These are phyloP conservation scores for Catunica adiposa DNA, from an alignment of 2,329 filamentous ascomycete species.

Conservation along the genomic window DNA sequence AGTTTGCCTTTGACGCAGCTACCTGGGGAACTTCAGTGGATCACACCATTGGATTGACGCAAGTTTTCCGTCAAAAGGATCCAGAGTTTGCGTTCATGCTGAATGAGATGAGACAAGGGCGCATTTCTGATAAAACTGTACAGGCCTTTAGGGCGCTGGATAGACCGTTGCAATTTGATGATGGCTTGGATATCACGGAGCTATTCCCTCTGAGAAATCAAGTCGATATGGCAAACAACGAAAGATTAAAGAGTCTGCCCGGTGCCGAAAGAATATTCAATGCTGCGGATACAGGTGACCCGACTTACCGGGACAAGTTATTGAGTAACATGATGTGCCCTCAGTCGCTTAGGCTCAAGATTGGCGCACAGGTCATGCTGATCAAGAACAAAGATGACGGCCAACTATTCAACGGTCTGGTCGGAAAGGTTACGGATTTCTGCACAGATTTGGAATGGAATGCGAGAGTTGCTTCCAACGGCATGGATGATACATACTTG, in stretches of 20 bases:
- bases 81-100: slow-evolving; percentile 80
- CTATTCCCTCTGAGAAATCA: slow-evolving; percentile 82
- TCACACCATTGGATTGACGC: slow-evolving; percentile 85
- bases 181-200: slow-evolving; percentile 59
- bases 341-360: slow-evolving; percentile 61
- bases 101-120: slow-evolving; percentile 91
- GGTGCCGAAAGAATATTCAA: slow-evolving; percentile 53
- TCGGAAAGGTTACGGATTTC: slow-evolving; percentile 72
- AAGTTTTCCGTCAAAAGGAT: slow-evolving; percentile 93
- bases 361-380: slow-evolving; percentile 95
- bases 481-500: slow-evolving; percentile 29
- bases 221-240: slow-evolving; percentile 72
- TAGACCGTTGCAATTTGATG: slow-evolving; percentile 54
- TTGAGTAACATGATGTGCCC: slow-evolving; percentile 89
- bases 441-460: slow-evolving; percentile 37
- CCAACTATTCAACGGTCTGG: slow-evolving; percentile 71
- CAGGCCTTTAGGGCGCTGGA: slow-evolving; percentile 57
- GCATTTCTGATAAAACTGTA: slow-evolving; percentile 60
- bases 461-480: slow-evolving; percentile 19
- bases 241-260: slow-evolving; percentile 53
- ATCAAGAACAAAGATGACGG: slow-evolving; percentile 97
- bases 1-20: slow-evolving; percentile 82
- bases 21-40: slow-evolving; percentile 89
- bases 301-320: slow-evolving; percentile 54
- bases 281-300: slow-evolving; percentile 63